Conservation (phyloP, 768 basidiomycete genomes). For the Tubosaeta brunneosetosa region DNA sequence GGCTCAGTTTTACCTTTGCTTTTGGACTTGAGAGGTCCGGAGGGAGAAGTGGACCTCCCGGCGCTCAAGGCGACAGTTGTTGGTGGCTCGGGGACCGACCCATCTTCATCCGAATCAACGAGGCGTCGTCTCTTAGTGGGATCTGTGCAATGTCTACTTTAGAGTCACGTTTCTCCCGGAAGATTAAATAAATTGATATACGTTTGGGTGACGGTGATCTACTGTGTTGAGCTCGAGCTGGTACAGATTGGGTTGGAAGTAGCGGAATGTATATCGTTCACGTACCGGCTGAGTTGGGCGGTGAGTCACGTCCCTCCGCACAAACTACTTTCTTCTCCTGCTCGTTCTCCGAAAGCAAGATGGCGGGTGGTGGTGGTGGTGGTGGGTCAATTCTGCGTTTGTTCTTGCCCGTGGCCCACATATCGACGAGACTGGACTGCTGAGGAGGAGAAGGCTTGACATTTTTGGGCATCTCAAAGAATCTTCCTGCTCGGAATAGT, state of each 20-base stretch:
- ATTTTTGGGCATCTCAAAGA: slow-evolving; percentile 68
- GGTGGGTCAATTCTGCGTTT: slow-evolving; percentile 22
- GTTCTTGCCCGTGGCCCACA: slow-evolving; percentile 61
- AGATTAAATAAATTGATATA: slow-evolving; percentile 2
- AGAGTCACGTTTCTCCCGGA: background rate
- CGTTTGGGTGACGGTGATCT: slow-evolving; percentile 19
- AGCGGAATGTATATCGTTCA: background rate
- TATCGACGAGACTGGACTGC: slow-evolving; percentile 72
- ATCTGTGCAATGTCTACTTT: slow-evolving; percentile 12
- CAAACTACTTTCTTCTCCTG: slow-evolving; percentile 21
- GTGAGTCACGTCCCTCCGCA: slow-evolving; percentile 6
- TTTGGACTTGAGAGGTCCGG: slow-evolving; percentile 4
- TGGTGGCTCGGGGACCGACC: background rate
- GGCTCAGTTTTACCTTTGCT: slow-evolving; percentile 19
- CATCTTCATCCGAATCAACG: slow-evolving; percentile 52
- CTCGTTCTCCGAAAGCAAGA: slow-evolving; percentile 23
- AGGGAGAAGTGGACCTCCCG: background rate
- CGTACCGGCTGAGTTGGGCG: slow-evolving; percentile 10
- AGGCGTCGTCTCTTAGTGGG: slow-evolving; percentile 50
- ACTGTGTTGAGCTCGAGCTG: slow-evolving; percentile 39
- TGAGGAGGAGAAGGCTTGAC: slow-evolving; percentile 65
- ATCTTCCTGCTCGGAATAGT: slow-evolving; percentile 48
- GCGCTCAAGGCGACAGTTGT: background rate
- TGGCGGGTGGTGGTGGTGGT: slow-evolving; percentile 7
- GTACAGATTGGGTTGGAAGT: slow-evolving; percentile 2